phyloP scores from a whole-genome alignment of 2,329 filamentous ascomycete genomes.

The Allantophomopsis lycopodina region DNA sequence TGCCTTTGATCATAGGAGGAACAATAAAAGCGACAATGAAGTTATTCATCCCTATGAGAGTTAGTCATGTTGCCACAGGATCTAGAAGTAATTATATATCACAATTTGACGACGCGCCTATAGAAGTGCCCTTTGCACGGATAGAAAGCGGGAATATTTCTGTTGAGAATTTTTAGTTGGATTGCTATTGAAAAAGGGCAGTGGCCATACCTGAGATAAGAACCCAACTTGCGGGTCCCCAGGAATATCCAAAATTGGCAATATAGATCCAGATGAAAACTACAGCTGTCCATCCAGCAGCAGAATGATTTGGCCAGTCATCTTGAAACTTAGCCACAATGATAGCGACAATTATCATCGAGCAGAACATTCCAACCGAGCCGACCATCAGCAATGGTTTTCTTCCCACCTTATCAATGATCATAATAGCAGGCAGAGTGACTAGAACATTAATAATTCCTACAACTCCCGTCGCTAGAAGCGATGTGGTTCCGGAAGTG shows the following conservation, averaged over 20 bases:
- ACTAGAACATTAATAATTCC: constrained; percentile 14
- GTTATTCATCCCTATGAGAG: constrained; percentile 6
- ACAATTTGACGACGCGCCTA: constrained; percentile 12
- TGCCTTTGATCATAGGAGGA: constrained; percentile 4
- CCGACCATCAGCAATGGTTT: constrained; percentile 6
- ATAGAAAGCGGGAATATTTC: constrained; percentile 14
- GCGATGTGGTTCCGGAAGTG: constrained; percentile 20
- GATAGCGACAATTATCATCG: constrained; percentile 13
- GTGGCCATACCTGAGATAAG: constrained; percentile 4
- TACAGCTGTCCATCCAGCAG: constrained; percentile 10
- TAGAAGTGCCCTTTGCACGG: constrained; percentile 9
- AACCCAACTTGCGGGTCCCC: constrained; percentile 15
- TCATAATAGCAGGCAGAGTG: constrained; percentile 6
- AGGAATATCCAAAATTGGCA: constrained; percentile 7
- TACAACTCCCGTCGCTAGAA: constrained; percentile 27
- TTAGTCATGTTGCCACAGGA: neutral
- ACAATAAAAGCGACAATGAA: constrained; percentile 8
- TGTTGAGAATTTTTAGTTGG: neutral
- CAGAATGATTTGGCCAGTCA: constrained; percentile 1
- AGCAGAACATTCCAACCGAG: constrained; percentile 4
- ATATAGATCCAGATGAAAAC: constrained; percentile 4
- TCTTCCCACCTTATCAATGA: constrained; percentile 8
- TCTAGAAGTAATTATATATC: constrained; percentile 4
- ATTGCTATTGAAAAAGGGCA: constrained; percentile 6
- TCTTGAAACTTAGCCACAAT: constrained; percentile 7